phyloP scores from a whole-genome alignment of 441 rosid species.

The Erodium moschatum region DNA sequence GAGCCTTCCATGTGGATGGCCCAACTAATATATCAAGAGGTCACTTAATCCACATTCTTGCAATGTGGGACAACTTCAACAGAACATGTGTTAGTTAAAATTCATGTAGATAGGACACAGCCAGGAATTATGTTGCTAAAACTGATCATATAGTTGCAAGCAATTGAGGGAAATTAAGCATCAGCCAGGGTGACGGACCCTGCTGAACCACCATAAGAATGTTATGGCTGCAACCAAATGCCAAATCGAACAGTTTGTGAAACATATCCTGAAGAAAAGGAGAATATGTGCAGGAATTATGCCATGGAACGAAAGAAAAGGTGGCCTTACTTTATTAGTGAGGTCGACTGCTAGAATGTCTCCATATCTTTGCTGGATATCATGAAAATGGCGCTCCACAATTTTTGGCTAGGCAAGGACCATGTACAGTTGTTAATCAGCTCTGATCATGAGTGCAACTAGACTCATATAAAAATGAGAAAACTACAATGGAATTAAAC shows the following conservation, averaged over 20 bases:
- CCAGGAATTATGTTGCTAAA: background rate
- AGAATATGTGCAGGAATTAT: slow-evolving; percentile 6
- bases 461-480: slow-evolving; percentile 2
- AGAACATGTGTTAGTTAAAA: background rate
- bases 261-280: background rate
- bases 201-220: background rate
- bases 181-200: background rate
- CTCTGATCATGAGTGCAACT: slow-evolving; percentile 18
- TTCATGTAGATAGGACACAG: slow-evolving; percentile 3
- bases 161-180: slow-evolving; percentile 12
- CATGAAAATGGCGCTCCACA: slow-evolving; percentile 79
- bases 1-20: no score
- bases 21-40: no score
- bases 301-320: slow-evolving; percentile 20
- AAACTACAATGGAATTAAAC: slow-evolving; percentile 16
- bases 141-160: background rate
- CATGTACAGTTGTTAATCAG: slow-evolving; percentile 11
- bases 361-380: slow-evolving; percentile 86
- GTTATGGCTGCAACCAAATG: background rate
- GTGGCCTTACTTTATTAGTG: slow-evolving; percentile 58
- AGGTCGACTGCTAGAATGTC: slow-evolving; percentile 60
- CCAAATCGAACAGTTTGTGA: slow-evolving; percentile 14
- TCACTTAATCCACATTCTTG: no score
- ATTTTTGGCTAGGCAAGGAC: slow-evolving; percentile 50
- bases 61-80: no score